Base-by-base conservation (phyloP, 2,329 filamentous ascomycete genomes). In the Fusarium proliferatum region DNA sequence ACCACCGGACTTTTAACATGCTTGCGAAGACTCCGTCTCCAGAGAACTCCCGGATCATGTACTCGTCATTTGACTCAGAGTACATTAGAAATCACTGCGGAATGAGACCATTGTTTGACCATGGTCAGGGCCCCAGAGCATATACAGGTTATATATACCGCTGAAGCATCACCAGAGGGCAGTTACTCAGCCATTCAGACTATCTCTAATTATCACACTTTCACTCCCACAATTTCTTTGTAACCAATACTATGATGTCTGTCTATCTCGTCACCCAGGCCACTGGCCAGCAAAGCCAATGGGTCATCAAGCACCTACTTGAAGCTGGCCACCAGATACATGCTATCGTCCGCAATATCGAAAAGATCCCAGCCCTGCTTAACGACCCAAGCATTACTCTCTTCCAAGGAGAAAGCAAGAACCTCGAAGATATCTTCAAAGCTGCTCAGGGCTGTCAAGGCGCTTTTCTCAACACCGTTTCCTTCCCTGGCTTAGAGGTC, bases 261-360 rank as follows among this genome's bases (percentile, higher is more conserved):
- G 79, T 78, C 53, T 83, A 80, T 53, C 76, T 83, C 3, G 60
- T 83, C 66, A 81, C 80, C 0, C 80, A 83, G 55, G 81, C 81
- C 17, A 80, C 81, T 15, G 81, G 81, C 39, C 70, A 78, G 9
- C 81, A 83, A 62, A 75, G 77, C 63, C 77, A 69, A 55, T 78
- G 69, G 66, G 69, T 74, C 39, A 80, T 82, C 67, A 76, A 34
- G 4, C 76, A 82, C 26, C 79, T 84, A 2, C 80, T 84, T 10
- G 64, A 69, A 26, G 76, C 81, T 2, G 81, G 81, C 16, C 78
- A 74, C 45, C 81, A 79, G 26, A 64, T 84, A 56, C 82, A 84
- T 39, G 82, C 80, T 1, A 61, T 84, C 7, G 81, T 83, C 2
- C 81, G 82, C 51, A 71, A 84, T 49, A 78, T 76, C 10, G 53